A percentile compares a stretch with the other conserved stretches of the same genome.
phyloP scores from a whole-genome alignment of 768 basidiomycete genomes.

The Mycena galericulata region DNA sequence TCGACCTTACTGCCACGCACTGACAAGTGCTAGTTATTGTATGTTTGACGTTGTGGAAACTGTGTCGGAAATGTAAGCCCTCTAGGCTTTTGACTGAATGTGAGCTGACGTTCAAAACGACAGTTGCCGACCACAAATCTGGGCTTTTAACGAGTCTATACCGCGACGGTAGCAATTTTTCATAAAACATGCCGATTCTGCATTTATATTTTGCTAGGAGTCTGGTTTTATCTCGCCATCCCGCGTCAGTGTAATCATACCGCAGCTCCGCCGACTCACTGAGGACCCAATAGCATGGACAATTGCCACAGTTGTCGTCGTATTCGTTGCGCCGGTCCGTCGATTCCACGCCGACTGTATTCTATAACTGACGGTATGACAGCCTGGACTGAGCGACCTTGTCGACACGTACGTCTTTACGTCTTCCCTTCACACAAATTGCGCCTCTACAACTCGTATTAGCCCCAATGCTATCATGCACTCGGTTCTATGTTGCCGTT shows the following conservation, averaged over 20 bases:
- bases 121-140: conserved; percentile 1
- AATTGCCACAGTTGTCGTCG: background rate
- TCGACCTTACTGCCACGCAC: background rate
- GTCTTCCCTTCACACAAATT: background rate
- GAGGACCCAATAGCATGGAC: conserved; percentile 6
- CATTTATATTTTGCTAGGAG: background rate
- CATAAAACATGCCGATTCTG: background rate
- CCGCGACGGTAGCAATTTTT: conserved; percentile 14
- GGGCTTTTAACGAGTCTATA: conserved; percentile 13
- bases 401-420: conserved; percentile 8
- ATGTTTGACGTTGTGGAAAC: conserved; percentile 24
- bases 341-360: background rate
- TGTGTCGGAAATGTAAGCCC: conserved; percentile 20
- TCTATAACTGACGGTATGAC: background rate
- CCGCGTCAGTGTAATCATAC: conserved; percentile 1
- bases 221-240: conserved; percentile 31
- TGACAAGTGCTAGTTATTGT: conserved; percentile 10
- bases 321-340: conserved; percentile 18
- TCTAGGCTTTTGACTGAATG: background rate
- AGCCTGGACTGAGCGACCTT: conserved; percentile 11
- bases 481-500: conserved; percentile 17
- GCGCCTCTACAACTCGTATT: background rate
- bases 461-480: conserved; percentile 19
- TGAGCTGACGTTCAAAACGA: background rate
- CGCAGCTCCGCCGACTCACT: background rate